Evolutionary conservation across 2,329 filamentous ascomycete genomes (phyloP).

Genomic region (Aspergillus udagawae): DNA sequence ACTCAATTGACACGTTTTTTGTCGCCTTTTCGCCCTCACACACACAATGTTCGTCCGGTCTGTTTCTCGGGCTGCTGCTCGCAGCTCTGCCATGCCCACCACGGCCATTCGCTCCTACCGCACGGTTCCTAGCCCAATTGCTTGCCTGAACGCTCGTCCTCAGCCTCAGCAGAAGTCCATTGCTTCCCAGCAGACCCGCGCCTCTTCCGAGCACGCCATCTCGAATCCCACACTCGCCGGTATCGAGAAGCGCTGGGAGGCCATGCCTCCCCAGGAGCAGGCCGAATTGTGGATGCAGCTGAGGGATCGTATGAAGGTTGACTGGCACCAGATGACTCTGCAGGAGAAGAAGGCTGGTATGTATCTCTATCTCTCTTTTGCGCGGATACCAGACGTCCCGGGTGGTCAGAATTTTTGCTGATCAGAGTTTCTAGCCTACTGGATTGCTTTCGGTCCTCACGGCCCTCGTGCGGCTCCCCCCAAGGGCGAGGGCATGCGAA

Average conservation of each 20-base stretch:
- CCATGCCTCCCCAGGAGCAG: conserved; percentile 97
- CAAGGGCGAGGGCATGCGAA: conserved; percentile 77
- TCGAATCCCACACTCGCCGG: conserved; percentile 96
- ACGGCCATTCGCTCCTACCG: conserved; percentile 31
- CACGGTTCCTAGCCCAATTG: conserved; percentile 29
- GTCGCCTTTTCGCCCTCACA: conserved; percentile 24
- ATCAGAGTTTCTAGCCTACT: conserved; percentile 68
- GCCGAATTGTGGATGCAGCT: conserved; percentile 98
- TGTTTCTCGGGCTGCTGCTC: conserved; percentile 42
- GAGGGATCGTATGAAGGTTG: conserved; percentile 96
- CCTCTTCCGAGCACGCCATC: conserved; percentile 79
- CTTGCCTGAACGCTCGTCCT: conserved; percentile 35
- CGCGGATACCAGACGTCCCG: not conserved
- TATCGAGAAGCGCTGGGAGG: conserved; percentile 99
- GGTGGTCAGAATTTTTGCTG: conserved; percentile 19
- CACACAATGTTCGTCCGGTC: conserved; percentile 47
- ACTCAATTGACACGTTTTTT: conserved; percentile 26
- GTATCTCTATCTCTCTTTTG: conserved; percentile 48
- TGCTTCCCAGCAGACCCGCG: conserved; percentile 49
- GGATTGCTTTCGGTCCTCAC: conserved; percentile 96
- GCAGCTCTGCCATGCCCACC: conserved; percentile 37
- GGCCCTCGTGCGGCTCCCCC: conserved; percentile 80
- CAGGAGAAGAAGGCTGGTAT: conserved; percentile 99
- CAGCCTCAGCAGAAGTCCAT: conserved; percentile 30
- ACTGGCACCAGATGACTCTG: conserved; percentile 91